Evolutionary conservation across 2,329 filamentous ascomycete genomes (phyloP).

Genomic region (Pleoardoris graminearum): DNA sequence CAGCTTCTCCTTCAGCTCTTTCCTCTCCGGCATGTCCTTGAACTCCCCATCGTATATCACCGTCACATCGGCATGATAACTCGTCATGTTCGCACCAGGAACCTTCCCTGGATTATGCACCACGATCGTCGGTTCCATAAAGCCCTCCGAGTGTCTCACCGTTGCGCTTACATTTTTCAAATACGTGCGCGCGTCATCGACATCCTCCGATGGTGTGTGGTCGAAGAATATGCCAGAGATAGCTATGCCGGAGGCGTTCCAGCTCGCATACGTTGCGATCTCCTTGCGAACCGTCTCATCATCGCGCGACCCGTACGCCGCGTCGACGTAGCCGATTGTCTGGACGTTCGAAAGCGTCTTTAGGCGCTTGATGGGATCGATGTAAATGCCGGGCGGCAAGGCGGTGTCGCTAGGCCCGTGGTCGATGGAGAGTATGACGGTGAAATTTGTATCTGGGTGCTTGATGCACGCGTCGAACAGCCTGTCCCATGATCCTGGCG

Average conservation of each 20-base stretch:
- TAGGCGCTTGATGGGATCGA: conserved; percentile 47
- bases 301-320: conserved; percentile 45
- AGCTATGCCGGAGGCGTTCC: conserved; percentile 44
- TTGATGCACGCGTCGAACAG: conserved; percentile 23
- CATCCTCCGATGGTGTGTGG: conserved; percentile 46
- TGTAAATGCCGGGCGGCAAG: conserved; percentile 49
- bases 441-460: conserved; percentile 52
- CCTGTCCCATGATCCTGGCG: conserved; percentile 44
- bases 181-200: conserved; percentile 17
- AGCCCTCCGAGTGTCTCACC: conserved; percentile 22
- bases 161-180: conserved; percentile 27
- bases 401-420: conserved; percentile 48
- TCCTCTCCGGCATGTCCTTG: conserved; percentile 14
- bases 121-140: conserved; percentile 20
- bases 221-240: conserved; percentile 58
- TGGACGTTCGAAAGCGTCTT: conserved; percentile 51
- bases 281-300: conserved; percentile 38
- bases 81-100: conserved; percentile 21
- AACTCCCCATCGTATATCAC: conserved; percentile 31
- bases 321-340: conserved; percentile 56
- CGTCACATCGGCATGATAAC: conserved; percentile 21
- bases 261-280: conserved; percentile 53
- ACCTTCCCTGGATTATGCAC: conserved; percentile 27
- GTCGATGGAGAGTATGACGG: conserved; percentile 54
- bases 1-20: conserved; percentile 14